phyloP scores from a whole-genome alignment of 2,329 filamentous ascomycete species.

The Fusarium sp. region DNA sequence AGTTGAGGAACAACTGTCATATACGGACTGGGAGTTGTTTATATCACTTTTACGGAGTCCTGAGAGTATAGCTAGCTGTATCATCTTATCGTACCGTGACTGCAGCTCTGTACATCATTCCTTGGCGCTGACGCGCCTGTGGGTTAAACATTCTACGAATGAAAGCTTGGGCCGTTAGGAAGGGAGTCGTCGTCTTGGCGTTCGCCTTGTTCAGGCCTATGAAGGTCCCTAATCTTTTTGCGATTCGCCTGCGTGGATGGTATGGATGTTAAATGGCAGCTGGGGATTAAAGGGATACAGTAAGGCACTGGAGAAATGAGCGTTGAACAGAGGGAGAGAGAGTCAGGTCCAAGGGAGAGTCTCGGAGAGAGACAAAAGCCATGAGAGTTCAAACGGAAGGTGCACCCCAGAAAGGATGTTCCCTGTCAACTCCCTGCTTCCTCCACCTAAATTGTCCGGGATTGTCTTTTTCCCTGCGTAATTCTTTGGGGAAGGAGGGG shows the following conservation, averaged over 20 bases:
- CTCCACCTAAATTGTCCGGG: slow-evolving; percentile 24
- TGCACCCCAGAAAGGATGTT: slow-evolving; percentile 26
- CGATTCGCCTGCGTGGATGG: not conserved
- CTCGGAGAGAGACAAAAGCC: not conserved
- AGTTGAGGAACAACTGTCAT: not conserved
- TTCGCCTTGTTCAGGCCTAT: not conserved
- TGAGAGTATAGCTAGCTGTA: too few relatives aligned
- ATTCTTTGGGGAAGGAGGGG: slow-evolving; percentile 39
- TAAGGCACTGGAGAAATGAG: too few relatives aligned
- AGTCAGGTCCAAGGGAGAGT: slow-evolving; percentile 29
- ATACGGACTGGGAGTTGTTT: too few relatives aligned
- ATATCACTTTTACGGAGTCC: too few relatives aligned
- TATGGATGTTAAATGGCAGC: too few relatives aligned
- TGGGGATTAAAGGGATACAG: too few relatives aligned
- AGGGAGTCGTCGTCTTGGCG: slow-evolving; percentile 21
- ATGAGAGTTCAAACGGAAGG: slow-evolving; percentile 27
- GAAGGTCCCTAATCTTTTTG: too few relatives aligned
- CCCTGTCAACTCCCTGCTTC: slow-evolving; percentile 25
- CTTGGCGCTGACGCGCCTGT: slow-evolving; percentile 20
- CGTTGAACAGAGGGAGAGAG: slow-evolving; percentile 17
- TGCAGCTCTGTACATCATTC: not conserved
- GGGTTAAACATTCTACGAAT: slow-evolving; percentile 6
- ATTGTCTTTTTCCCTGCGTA: slow-evolving; percentile 19
- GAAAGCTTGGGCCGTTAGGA: slow-evolving; percentile 15
- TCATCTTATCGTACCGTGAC: not conserved